A percentile compares a stretch with the other conserved stretches of the same genome.
Evolutionary conservation across 768 basidiomycete genomes (phyloP).

Genomic region (Mrakia blollopis): DNA sequence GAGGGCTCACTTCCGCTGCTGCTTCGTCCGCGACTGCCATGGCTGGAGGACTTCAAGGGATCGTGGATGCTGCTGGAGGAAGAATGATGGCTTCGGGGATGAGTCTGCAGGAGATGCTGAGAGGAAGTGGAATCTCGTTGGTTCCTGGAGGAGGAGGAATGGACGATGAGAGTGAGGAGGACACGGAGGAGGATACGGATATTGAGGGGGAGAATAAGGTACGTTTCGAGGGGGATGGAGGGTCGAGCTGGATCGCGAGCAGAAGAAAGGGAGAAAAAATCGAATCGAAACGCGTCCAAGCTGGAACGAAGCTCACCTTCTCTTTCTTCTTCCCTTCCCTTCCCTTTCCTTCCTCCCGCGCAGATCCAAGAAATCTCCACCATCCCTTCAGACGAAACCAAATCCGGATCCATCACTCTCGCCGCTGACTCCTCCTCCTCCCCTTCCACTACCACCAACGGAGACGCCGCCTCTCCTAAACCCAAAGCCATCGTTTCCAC

Average conservation of each 20-base stretch:
- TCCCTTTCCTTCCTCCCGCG: neutral
- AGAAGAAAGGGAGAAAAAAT: neutral
- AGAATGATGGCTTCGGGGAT: slow-evolving; percentile 34
- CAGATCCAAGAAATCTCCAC: slow-evolving; percentile 15
- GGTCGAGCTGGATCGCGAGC: neutral
- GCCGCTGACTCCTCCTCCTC: too few relatives aligned
- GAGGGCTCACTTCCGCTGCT: slow-evolving; percentile 35
- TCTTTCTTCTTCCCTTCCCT: neutral
- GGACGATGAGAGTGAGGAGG: slow-evolving; percentile 39
- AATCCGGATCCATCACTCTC: slow-evolving; percentile 18
- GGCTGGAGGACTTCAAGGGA: slow-evolving; percentile 4
- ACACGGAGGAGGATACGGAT: slow-evolving; percentile 33
- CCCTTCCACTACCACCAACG: neutral
- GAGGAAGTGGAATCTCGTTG: slow-evolving; percentile 26
- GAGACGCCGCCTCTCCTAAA: slow-evolving; percentile 30
- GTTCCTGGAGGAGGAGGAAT: slow-evolving; percentile 10
- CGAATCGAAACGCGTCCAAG: neutral
- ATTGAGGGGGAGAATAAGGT: slow-evolving; percentile 34
- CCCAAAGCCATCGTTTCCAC: slow-evolving; percentile 36
- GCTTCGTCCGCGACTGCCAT: slow-evolving; percentile 8
- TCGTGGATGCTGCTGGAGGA: slow-evolving; percentile 9
- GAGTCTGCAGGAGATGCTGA: slow-evolving; percentile 25
- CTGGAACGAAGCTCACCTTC: too few relatives aligned
- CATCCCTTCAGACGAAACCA: slow-evolving; percentile 9
- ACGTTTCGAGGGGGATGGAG: neutral